A percentile compares a stretch with the other conserved stretches of the same genome.
Conservation (phyloP, 495 filamentous ascomycete genomes). For the Aspergillus bridgeri region DNA sequence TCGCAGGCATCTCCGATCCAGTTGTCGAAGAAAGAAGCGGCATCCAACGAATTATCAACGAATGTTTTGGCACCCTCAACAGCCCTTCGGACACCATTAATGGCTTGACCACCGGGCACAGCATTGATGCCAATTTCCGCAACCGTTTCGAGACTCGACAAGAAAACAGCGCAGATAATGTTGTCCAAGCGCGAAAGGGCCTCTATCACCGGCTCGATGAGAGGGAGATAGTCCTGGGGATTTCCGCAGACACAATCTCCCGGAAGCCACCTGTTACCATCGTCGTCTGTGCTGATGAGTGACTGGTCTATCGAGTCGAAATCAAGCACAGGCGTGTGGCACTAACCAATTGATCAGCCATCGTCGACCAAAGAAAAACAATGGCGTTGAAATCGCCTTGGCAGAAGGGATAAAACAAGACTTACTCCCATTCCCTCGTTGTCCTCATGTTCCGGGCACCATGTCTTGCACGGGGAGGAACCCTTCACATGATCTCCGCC, state of each 20-base stretch:
- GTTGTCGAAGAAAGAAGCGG: not conserved
- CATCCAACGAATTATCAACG: not conserved
- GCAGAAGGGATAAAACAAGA: not conserved
- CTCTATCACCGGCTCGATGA: not conserved
- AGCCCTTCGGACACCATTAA: not conserved
- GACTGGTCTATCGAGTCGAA: not conserved
- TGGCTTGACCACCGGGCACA: not conserved
- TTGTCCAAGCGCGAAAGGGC: not conserved
- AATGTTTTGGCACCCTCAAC: not conserved
- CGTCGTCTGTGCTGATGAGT: not conserved
- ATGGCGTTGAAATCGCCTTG: not conserved
- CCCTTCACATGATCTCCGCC: too few relatives aligned
- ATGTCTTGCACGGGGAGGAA: not conserved
- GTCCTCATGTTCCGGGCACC: not conserved
- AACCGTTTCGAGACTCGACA: not conserved
- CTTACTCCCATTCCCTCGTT: not conserved
- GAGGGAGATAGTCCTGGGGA: not conserved
- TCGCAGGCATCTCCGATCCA: not conserved
- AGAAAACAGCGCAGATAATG: conserved; percentile 2
- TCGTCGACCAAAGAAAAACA: not conserved
- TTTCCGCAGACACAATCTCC: not conserved
- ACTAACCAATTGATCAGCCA: not conserved
- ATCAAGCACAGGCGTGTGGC: not conserved
- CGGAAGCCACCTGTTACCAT: not conserved
- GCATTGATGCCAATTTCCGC: not conserved